phyloP scores from a whole-genome alignment of 1,284 basidiomycete genomes.

The Leccinum solheimii region DNA sequence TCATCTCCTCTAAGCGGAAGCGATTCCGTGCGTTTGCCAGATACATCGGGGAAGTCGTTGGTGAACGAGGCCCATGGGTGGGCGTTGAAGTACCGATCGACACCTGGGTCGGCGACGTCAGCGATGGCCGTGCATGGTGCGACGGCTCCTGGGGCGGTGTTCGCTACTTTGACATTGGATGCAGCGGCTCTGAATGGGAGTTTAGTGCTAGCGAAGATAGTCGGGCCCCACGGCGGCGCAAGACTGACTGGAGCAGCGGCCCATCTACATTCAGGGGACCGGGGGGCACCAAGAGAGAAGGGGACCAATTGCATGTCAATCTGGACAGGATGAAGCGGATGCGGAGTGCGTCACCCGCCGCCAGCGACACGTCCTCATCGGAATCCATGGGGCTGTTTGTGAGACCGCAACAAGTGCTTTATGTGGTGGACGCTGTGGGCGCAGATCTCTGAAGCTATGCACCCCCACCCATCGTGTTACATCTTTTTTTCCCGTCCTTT shows the following conservation, averaged over 20 bases:
- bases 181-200: slow-evolving; percentile 60
- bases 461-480: too few relatives aligned
- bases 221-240: slow-evolving; percentile 48
- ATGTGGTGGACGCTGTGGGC: slow-evolving; percentile 73
- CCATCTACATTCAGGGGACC: slow-evolving; percentile 17
- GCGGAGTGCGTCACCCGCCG: slow-evolving; percentile 68
- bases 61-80: slow-evolving; percentile 84
- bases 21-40: slow-evolving; percentile 85
- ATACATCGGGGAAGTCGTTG: slow-evolving; percentile 84
- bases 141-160: slow-evolving; percentile 80
- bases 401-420: slow-evolving; percentile 76
- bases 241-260: slow-evolving; percentile 40
- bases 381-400: slow-evolving; percentile 78
- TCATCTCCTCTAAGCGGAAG: slow-evolving; percentile 79
- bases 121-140: slow-evolving; percentile 70
- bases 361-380: slow-evolving; percentile 58
- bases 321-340: slow-evolving; percentile 61
- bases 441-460: slow-evolving; percentile 36
- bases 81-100: slow-evolving; percentile 85
- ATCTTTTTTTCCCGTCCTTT: background rate
- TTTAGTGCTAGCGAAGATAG: slow-evolving; percentile 44
- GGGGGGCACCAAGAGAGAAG: slow-evolving; percentile 57
- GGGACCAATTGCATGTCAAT: slow-evolving; percentile 57
- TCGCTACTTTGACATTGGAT: slow-evolving; percentile 74
- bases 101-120: slow-evolving; percentile 51